phyloP scores from a whole-genome alignment of 2,329 filamentous ascomycete genomes.

The Grosmannia huntii region DNA sequence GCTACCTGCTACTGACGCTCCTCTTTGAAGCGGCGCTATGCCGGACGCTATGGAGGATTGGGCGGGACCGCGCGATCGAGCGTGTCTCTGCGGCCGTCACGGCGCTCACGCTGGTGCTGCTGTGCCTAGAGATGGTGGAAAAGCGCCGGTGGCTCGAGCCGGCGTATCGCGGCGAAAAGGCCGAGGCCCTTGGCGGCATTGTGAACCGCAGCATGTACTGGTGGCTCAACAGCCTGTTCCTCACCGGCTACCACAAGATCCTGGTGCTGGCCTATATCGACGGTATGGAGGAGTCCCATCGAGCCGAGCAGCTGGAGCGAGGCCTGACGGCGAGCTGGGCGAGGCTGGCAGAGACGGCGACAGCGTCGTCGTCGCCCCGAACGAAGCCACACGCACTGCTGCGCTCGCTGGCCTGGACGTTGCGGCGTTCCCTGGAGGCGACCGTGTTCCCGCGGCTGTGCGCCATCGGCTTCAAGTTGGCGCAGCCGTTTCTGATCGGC shows the following conservation, averaged over 20 bases:
- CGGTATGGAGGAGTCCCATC: not conserved
- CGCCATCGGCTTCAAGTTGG: slow-evolving; percentile 23
- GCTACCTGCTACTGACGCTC: slow-evolving; percentile 22
- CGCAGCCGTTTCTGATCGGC: slow-evolving; percentile 23
- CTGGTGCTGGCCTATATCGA: not conserved
- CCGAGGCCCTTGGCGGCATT: slow-evolving; percentile 25
- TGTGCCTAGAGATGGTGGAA: slow-evolving; percentile 25
- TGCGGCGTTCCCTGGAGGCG: slow-evolving; percentile 16
- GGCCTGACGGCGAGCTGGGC: not conserved
- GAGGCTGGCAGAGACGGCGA: not conserved
- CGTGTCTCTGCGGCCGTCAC: slow-evolving; percentile 23
- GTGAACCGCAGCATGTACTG: slow-evolving; percentile 24
- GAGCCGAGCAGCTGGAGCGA: not conserved
- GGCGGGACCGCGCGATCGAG: slow-evolving; percentile 15
- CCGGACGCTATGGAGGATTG: slow-evolving; percentile 22
- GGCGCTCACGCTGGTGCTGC: slow-evolving; percentile 21
- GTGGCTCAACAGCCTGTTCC: slow-evolving; percentile 23
- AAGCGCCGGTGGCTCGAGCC: slow-evolving; percentile 22
- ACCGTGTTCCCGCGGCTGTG: slow-evolving; percentile 20
- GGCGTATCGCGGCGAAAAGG: slow-evolving; percentile 18
- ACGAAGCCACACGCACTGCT: not conserved
- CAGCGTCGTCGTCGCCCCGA: not conserved
- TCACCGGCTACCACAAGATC: not conserved
- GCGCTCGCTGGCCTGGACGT: not conserved
- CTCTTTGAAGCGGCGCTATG: slow-evolving; percentile 22